Conservation (phyloP, 2,329 filamentous ascomycete genomes). For the Apiospora sp. region DNA sequence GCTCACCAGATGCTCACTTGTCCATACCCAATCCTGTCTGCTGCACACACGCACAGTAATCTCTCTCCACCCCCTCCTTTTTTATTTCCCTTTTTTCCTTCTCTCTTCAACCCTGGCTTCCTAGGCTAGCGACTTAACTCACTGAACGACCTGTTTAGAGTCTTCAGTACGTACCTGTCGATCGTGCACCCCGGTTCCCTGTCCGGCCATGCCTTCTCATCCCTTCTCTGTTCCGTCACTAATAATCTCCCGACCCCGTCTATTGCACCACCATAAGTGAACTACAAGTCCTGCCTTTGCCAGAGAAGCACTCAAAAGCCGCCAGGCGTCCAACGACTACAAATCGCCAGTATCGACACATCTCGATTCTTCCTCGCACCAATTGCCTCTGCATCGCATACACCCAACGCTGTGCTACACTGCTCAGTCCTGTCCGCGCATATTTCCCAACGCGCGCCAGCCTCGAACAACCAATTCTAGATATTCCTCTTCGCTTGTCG, state of each 20-base stretch:
- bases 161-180: constrained; percentile 30
- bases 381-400: constrained; percentile 19
- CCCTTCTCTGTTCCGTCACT: constrained; percentile 40
- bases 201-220: constrained; percentile 38
- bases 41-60: not conserved
- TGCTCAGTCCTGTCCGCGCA: constrained; percentile 2
- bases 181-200: constrained; percentile 34
- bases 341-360: constrained; percentile 6
- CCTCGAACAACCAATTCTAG: not conserved
- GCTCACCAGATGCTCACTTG: not conserved
- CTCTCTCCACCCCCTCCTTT: constrained; percentile 5
- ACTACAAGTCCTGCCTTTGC: constrained; percentile 17
- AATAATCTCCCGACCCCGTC: constrained; percentile 42
- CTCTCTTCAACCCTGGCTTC: constrained; percentile 11
- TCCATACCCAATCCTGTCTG: constrained; percentile 10
- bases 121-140: constrained; percentile 19
- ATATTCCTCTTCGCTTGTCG: constrained; percentile 16
- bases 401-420: constrained; percentile 6
- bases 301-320: constrained; percentile 14
- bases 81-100: not conserved
- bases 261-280: constrained; percentile 33
- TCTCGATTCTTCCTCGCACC: constrained; percentile 11
- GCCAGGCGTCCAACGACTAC: constrained; percentile 14
- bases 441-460: not conserved
- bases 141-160: constrained; percentile 26